Percentiles rank a stretch among this genome's conserved stretches.
Evolutionary conservation across 306 rosid genomes (phyloP).

Genomic region (Albizia julibrissin): DNA sequence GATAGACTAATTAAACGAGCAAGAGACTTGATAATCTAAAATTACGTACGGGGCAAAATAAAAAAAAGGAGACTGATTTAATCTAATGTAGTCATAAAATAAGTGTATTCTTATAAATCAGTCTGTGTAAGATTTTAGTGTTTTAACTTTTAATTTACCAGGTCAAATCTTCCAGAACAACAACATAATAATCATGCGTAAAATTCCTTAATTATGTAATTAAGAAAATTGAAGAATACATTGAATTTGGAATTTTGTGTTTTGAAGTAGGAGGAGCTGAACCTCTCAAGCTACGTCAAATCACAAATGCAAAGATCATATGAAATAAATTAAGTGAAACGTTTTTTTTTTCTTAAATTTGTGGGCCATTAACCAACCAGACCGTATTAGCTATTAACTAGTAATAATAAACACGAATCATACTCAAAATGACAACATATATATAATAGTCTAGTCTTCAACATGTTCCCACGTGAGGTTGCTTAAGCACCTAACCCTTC

Average conservation of each 20-base stretch:
- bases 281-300: not conserved
- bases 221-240: not conserved
- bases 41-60: not conserved
- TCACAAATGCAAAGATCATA: not conserved
- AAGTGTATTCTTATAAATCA: not conserved
- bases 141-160: too few species aligned
- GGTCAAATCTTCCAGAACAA: not conserved
- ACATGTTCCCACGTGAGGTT: slow-evolving; percentile 15
- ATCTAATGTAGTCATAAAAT: not conserved
- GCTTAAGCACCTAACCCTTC: not conserved
- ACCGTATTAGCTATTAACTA: not conserved
- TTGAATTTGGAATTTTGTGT: not conserved
- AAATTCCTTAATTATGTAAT: not conserved
- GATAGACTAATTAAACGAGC: not conserved
- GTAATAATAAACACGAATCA: not conserved
- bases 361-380: not conserved
- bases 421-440: too few species aligned
- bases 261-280: not conserved
- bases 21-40: not conserved
- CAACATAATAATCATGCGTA: not conserved
- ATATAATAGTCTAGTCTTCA: not conserved
- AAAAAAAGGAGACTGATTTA: not conserved
- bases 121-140: not conserved
- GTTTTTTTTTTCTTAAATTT: not conserved
- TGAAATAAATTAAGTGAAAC: not conserved